Base-by-base conservation (phyloP, 345 rosid genomes). In the Eucalyptus pauciflora region DNA sequence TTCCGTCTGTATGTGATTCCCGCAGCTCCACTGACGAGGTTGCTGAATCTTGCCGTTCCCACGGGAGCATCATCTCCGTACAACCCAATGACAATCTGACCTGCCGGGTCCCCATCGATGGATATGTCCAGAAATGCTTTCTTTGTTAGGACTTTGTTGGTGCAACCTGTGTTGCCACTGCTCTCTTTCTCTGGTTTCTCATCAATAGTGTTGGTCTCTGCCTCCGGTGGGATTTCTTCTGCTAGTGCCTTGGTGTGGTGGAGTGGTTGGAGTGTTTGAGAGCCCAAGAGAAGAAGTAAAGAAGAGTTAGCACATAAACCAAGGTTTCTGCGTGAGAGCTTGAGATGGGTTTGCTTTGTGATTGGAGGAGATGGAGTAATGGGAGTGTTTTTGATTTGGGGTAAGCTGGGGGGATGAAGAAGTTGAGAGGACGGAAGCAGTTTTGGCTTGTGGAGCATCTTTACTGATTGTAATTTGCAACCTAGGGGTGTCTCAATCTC, bases 1-100 rank as follows among this genome's bases (percentile, higher is more conserved):
- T 96, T 97, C 90, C 97, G 95, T 89, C 97, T 94, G 93, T 96
- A 97, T 90, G 96, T 96, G 24, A 96, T 91, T 16, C 99, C 99
- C 4, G 98, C 97, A 67, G 94, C 92, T 64, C 99, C 99, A 85
- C 95, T 94, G 2, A 94, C 97, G 14, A 97, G 94, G 46, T 92
- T 94, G 62, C 90, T 90, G 88, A 97, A 96, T 90, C 97, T 92
- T 3, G 93, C 94, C 24, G 94, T 94, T 86, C 97, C 99, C 7
- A 92, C 92, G 7, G 98, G 97, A 8, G 91, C 95, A 88, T 92
- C 93, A 41, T 95, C 93, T 48, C 90, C 96, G 64, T 93, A 94
- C 81, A 97, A 88, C 13, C 99, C 99, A n/a, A 96, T 90, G 17
- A 96, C 60, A 79, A 97, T 94, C 49, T 97, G 93, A 46, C 98